Base-by-base conservation (phyloP, 2,329 filamentous ascomycete genomes). In the Microsporum ferrugineum region DNA sequence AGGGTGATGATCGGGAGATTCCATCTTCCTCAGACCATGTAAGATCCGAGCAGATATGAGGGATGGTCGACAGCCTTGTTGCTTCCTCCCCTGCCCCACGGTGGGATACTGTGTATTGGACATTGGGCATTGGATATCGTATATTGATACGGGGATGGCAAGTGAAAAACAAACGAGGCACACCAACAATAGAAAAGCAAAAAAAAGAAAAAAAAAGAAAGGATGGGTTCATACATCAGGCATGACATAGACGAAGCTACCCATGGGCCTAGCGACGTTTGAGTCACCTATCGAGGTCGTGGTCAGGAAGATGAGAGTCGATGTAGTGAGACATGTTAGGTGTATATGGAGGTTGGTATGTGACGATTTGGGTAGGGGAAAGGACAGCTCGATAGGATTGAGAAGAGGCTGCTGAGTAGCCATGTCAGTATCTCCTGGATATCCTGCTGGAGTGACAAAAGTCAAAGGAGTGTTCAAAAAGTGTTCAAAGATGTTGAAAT, bases 191-290 rank as follows among this genome's bases (percentile, higher is more conserved):
- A 49, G 14, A 43, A 61, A 38, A 51, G 53, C 5, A 36, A 57
- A n/a, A 56, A 34, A 8, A 47, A 12, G 43, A 17, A 34, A n/a
- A 17, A 57, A 41, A 53, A 57, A 5, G n/a, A 57, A 31, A 27
- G 36, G 27, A 53, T 57, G 17, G 14, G 57, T 59, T 71, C 78
- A 68, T 77, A 96, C 94, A 76, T 96, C 88, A 14, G 94, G 92
- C 72, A 99, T 83, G 2, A 91, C 89, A 71, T 96, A 97, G 53
- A 97, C 89, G 70, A 97, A 92, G 57, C 90, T 96, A 2, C 94
- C 92, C 74, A 97, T 81, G 57, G 82, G 77, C 45, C 82, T 76
- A 36, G 71, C 68, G 58, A 69, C 68, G 0, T 69, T 67, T 23
- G 71, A 72, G 47, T 77, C 73, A 2, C 73, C 81, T 1, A 77